phyloP scores from a whole-genome alignment of 495 filamentous ascomycete species.

The Lichina pygmaea region DNA sequence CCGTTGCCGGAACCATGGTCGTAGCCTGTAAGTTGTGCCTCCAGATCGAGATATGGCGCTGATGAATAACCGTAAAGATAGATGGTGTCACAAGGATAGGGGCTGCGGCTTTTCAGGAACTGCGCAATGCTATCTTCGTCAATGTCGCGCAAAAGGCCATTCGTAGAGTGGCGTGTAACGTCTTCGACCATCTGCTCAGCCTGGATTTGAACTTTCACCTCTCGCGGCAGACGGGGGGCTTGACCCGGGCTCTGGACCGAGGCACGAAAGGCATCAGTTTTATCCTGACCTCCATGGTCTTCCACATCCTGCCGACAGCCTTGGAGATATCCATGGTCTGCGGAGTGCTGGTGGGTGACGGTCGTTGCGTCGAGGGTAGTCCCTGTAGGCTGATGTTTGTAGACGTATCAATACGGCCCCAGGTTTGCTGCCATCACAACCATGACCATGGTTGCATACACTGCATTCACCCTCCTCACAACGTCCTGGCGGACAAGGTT shows the following conservation, averaged over 20 bases:
- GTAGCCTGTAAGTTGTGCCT: conserved; percentile 34
- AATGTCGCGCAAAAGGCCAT: conserved; percentile 95
- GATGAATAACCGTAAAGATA: conserved; percentile 6
- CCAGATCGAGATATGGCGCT: neutral
- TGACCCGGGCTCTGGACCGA: conserved; percentile 84
- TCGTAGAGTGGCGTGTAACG: conserved; percentile 64
- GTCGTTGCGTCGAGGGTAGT: neutral
- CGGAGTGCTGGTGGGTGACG: conserved; percentile 37
- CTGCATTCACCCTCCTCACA: conserved; percentile 80
- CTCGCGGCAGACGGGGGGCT: conserved; percentile 72
- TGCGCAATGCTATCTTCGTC: conserved; percentile 88
- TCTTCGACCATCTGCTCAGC: conserved; percentile 71
- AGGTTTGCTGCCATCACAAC: conserved; percentile 83
- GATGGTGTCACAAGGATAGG: conserved; percentile 75
- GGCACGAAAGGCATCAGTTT: conserved; percentile 98
- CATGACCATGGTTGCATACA: conserved; percentile 75
- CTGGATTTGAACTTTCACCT: conserved; percentile 88
- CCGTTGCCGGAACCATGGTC: conserved; percentile 76
- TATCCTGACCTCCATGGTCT: conserved; percentile 89
- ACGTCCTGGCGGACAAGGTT: conserved; percentile 96
- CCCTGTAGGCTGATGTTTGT: conserved; percentile 6
- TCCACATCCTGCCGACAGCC: conserved; percentile 83
- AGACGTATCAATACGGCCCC: conserved; percentile 84
- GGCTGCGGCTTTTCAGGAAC: conserved; percentile 64
- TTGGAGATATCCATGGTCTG: conserved; percentile 89